Evolutionary conservation across 768 basidiomycete species (phyloP).

Genomic region (Mycena sanguinolenta): DNA sequence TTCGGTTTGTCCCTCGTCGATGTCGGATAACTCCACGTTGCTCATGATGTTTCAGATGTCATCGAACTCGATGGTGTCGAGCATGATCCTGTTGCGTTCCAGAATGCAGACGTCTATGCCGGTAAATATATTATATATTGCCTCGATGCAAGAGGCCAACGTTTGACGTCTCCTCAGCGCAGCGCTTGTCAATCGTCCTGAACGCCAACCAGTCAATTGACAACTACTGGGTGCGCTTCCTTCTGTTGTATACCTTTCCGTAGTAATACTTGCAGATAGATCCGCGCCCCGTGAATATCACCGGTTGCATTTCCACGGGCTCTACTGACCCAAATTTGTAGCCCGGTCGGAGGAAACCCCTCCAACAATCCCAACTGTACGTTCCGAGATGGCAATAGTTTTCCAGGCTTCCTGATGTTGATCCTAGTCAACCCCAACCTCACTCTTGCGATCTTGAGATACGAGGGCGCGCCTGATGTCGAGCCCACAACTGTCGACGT

Average conservation of each 20-base stretch:
- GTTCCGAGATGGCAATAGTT: not conserved
- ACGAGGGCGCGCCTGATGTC: conserved; percentile 48
- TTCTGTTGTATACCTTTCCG: not conserved
- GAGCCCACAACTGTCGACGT: conserved; percentile 48
- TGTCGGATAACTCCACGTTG: too few species aligned
- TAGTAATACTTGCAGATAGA: not conserved
- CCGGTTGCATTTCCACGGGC: not conserved
- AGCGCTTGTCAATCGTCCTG: conserved; percentile 54
- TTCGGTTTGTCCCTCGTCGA: conserved; percentile 37
- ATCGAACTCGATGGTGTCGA: conserved; percentile 59
- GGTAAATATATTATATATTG: conserved; percentile 40
- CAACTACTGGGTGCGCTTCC: conserved; percentile 55
- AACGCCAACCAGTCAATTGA: conserved; percentile 56
- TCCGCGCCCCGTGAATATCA: not conserved
- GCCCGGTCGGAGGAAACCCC: conserved; percentile 40
- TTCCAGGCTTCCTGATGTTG: too few species aligned
- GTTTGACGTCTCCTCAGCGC: conserved; percentile 39
- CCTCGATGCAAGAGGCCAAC: not conserved
- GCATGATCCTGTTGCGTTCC: conserved; percentile 53
- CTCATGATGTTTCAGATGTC: conserved; percentile 29
- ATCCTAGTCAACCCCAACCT: conserved; percentile 44
- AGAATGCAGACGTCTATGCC: conserved; percentile 57
- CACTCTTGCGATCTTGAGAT: conserved; percentile 55
- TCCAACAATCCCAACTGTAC: conserved; percentile 45
- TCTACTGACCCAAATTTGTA: not conserved